Conservation (phyloP, 345 rosid species). For the Fremontodendron californicum region DNA sequence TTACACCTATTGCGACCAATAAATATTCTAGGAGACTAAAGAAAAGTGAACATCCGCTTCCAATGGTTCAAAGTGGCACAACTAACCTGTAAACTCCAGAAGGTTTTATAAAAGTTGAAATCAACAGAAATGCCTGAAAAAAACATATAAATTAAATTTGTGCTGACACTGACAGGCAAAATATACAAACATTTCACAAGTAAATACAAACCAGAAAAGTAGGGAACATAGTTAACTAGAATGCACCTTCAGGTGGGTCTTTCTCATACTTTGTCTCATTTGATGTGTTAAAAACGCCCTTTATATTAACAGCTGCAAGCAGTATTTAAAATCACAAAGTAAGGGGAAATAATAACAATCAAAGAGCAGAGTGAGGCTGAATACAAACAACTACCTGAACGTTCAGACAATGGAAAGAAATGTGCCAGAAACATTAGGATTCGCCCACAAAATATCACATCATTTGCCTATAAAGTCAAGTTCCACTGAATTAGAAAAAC, state of each 20-base stretch:
- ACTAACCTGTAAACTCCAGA: constrained; percentile 96
- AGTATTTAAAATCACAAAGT: constrained; percentile 16
- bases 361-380: neutral
- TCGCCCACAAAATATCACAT: constrained; percentile 94
- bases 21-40: neutral
- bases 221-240: neutral
- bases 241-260: constrained; percentile 76
- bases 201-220: constrained; percentile 17
- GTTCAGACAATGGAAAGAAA: constrained; percentile 91
- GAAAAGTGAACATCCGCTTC: neutral
- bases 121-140: constrained; percentile 76
- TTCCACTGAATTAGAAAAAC: constrained; percentile 9
- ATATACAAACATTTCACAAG: neutral
- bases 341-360: constrained; percentile 1
- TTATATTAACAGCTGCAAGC: constrained; percentile 90
- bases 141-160: constrained; percentile 7
- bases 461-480: constrained; percentile 67
- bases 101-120: constrained; percentile 93
- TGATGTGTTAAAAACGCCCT: constrained; percentile 95
- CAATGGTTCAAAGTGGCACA: constrained; percentile 6
- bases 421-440: constrained; percentile 97
- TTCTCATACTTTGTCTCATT: constrained; percentile 92
- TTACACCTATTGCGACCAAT: neutral
- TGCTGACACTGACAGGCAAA: neutral
- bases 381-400: constrained; percentile 61